Percentiles rank a stretch among this genome's conserved stretches.
phyloP scores from a whole-genome alignment of 2,329 filamentous ascomycete species.

The Thelonectria olida region DNA sequence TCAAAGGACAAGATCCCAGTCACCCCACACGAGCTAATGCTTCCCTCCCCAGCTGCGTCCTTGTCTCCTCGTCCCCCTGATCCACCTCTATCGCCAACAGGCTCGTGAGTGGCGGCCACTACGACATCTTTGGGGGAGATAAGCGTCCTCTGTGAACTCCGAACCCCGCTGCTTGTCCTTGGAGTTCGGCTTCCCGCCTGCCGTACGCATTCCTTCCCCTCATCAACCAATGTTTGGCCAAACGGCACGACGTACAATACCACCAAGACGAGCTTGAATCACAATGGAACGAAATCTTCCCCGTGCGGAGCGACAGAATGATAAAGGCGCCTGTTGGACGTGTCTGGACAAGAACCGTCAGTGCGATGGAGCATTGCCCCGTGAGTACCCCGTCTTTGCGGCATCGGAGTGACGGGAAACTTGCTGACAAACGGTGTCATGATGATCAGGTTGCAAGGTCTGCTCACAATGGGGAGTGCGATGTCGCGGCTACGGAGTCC shows the following conservation, averaged over 20 bases:
- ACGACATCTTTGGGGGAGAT: neutral
- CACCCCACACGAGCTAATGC: conserved; percentile 1
- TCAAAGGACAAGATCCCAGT: neutral
- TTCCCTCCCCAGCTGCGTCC: neutral
- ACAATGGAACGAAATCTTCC: conserved; percentile 5
- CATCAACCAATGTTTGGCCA: neutral
- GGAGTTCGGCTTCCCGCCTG: neutral
- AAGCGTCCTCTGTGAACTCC: conserved; percentile 1
- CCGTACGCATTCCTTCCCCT: too few species aligned
- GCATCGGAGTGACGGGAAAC: too few species aligned
- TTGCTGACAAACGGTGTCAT: neutral
- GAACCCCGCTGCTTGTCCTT: conserved; percentile 2
- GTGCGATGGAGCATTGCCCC: conserved; percentile 4
- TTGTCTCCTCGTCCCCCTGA: neutral
- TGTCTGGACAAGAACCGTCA: neutral
- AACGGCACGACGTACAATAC: neutral
- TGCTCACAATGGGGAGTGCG: neutral
- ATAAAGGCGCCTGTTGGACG: conserved; percentile 10
- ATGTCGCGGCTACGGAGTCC: conserved; percentile 14
- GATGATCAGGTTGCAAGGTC: neutral
- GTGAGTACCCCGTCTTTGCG: neutral
- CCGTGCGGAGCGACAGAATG: conserved; percentile 1
- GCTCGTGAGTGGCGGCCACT: neutral
- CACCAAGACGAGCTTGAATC: neutral
- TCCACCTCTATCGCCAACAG: too few species aligned